Evolutionary conservation across 2,329 filamentous ascomycete genomes (phyloP).

Genomic region (Trichoderma polysporum): DNA sequence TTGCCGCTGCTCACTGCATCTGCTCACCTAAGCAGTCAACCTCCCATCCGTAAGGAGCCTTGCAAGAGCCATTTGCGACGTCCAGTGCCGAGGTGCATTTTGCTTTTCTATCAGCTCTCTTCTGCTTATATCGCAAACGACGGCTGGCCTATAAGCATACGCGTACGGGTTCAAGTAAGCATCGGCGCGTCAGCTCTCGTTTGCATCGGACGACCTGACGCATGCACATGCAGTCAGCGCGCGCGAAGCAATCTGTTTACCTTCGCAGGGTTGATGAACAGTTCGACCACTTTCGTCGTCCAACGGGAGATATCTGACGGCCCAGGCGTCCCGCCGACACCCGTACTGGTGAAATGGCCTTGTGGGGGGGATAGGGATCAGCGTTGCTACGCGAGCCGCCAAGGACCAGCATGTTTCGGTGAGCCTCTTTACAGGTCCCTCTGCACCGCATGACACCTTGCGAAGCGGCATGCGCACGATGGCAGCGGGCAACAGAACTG

Average conservation of each 20-base stretch:
- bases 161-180: neutral
- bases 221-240: conserved; percentile 19
- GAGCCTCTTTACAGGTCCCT: neutral
- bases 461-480: conserved; percentile 5
- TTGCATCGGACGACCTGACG: conserved; percentile 5
- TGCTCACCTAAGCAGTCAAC: conserved; percentile 4
- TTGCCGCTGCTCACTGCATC: neutral
- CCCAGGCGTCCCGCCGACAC: neutral
- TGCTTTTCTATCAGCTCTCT: neutral
- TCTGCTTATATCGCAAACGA: neutral
- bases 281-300: neutral
- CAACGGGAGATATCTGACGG: conserved; percentile 1
- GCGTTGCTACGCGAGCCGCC: neutral
- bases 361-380: conserved; percentile 1
- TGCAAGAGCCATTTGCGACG: neutral
- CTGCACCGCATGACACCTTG: neutral
- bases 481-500: neutral
- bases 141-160: neutral
- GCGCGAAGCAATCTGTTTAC: neutral
- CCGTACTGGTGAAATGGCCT: neutral
- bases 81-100: neutral
- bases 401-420: neutral
- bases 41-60: neutral
- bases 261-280: neutral
- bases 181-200: conserved; percentile 14